Percentiles rank a stretch among this genome's conserved stretches.
Evolutionary conservation across 805 yeast species (phyloP).

Genomic region (Cyberlindnera subsufficiens): DNA sequence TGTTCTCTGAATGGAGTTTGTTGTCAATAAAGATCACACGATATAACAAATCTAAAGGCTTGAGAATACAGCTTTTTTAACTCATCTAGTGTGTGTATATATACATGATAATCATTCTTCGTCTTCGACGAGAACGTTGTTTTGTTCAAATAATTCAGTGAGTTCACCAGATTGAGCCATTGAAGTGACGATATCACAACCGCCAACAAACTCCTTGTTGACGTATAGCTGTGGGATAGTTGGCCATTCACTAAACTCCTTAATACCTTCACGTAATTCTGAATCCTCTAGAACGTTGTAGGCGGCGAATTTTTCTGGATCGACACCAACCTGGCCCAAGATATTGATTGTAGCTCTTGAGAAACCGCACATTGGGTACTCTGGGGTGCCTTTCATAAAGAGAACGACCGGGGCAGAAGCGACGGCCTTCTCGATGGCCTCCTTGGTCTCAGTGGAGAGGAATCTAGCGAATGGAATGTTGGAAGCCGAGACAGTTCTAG

Average conservation of each 20-base stretch:
- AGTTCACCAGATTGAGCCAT: constrained; percentile 94
- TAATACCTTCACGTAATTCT: constrained; percentile 90
- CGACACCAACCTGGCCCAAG: constrained; percentile 94
- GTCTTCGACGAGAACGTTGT: constrained; percentile 75
- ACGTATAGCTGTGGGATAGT: constrained; percentile 96
- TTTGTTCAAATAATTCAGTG: constrained; percentile 73
- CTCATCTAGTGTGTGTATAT: constrained; percentile 1
- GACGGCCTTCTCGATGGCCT: constrained; percentile 84
- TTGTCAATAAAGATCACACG: constrained; percentile 17
- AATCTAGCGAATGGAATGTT: constrained; percentile 30
- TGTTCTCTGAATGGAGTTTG: constrained; percentile 32
- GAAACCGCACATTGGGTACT: constrained; percentile 96
- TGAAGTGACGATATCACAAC: constrained; percentile 89
- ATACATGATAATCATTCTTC: constrained; percentile 30
- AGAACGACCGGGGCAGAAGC: constrained; percentile 88
- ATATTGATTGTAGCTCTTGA: constrained; percentile 92
- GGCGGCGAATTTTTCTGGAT: constrained; percentile 94
- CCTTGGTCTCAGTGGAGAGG: constrained; percentile 70
- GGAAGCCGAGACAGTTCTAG: constrained; percentile 9
- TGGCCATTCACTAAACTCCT: constrained; percentile 96
- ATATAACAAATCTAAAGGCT: constrained; percentile 36
- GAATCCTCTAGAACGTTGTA: constrained; percentile 93
- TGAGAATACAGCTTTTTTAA: constrained; percentile 25
- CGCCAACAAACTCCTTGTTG: constrained; percentile 89
- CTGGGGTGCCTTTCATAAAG: constrained; percentile 98